Evolutionary conservation across 345 rosid genomes (phyloP).

Genomic region (Excoecaria agallocha): DNA sequence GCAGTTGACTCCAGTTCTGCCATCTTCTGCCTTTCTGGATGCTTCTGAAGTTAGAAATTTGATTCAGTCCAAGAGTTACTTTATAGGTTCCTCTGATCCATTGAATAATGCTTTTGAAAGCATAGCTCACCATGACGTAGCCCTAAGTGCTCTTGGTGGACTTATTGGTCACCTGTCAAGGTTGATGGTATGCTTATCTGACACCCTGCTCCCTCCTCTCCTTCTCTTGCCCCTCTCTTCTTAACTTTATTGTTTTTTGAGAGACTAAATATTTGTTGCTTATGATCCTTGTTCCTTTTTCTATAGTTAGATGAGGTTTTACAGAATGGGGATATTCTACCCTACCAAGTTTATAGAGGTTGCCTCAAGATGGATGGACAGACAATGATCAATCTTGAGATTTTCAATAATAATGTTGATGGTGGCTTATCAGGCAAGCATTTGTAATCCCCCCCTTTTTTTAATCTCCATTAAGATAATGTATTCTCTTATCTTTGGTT

Average conservation of each 20-base stretch:
- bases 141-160: constrained; percentile 75
- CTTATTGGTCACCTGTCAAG: constrained; percentile 74
- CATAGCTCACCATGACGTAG: constrained; percentile 43
- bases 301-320: constrained; percentile 74
- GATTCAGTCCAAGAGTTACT: constrained; percentile 66
- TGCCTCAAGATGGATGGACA: constrained; percentile 95
- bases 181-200: constrained; percentile 63
- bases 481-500: background rate
- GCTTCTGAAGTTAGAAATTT: constrained; percentile 62
- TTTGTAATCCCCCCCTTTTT: constrained; percentile 10
- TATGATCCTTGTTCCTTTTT: constrained; percentile 16
- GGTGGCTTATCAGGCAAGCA: constrained; percentile 77
- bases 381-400: constrained; percentile 85
- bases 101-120: constrained; percentile 51
- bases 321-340: constrained; percentile 64
- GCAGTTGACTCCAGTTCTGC: constrained; percentile 56
- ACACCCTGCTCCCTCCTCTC: background rate
- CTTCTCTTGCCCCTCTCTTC: background rate
- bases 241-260: background rate
- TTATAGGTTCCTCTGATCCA: constrained; percentile 53
- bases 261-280: constrained; percentile 6
- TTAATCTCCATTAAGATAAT: background rate
- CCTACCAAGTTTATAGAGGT: constrained; percentile 77
- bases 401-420: constrained; percentile 70
- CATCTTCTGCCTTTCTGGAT: constrained; percentile 46